A percentile compares a stretch with the other conserved stretches of the same genome.
phyloP scores from a whole-genome alignment of 2,329 filamentous ascomycete species.

The Ophiosphaerella korrae region DNA sequence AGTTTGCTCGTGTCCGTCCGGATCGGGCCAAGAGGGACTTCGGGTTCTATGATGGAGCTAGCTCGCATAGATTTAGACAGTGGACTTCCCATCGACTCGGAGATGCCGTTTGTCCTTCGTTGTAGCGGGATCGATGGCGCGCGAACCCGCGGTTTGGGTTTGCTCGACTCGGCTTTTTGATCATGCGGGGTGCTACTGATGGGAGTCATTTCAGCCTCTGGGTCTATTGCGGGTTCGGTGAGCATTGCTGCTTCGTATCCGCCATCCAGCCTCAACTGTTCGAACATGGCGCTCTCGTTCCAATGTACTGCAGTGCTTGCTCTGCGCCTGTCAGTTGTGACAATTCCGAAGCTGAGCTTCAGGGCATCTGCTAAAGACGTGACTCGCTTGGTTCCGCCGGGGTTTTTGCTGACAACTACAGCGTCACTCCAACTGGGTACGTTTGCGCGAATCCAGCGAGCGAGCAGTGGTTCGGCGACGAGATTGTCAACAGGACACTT shows the following conservation, averaged over 20 bases:
- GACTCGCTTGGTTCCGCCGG: conserved; percentile 94
- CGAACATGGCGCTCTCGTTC: conserved; percentile 78
- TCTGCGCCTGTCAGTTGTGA: conserved; percentile 74
- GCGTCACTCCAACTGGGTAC: conserved; percentile 86
- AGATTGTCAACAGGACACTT: conserved; percentile 97
- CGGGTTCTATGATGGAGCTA: conserved; percentile 41
- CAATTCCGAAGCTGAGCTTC: conserved; percentile 97
- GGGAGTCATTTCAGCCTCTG: conserved; percentile 43
- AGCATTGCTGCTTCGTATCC: conserved; percentile 46
- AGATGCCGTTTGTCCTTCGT: conserved; percentile 34
- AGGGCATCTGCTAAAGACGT: conserved; percentile 94
- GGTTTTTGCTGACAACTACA: conserved; percentile 97
- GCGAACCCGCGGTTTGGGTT: conserved; percentile 30
- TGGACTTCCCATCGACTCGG: conserved; percentile 36
- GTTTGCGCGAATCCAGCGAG: conserved; percentile 91
- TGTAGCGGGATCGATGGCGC: conserved; percentile 35
- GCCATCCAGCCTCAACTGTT: conserved; percentile 50
- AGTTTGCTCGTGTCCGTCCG: conserved; percentile 25
- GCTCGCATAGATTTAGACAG: conserved; percentile 44
- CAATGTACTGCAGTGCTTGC: conserved; percentile 59
- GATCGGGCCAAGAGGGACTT: conserved; percentile 33
- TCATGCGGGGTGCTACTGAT: conserved; percentile 31
- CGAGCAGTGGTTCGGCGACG: conserved; percentile 92
- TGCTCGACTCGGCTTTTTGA: conserved; percentile 32
- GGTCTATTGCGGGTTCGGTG: conserved; percentile 37